Evolutionary conservation across 768 basidiomycete species (phyloP).

Genomic region (Brasilioporus rufonigricans): DNA sequence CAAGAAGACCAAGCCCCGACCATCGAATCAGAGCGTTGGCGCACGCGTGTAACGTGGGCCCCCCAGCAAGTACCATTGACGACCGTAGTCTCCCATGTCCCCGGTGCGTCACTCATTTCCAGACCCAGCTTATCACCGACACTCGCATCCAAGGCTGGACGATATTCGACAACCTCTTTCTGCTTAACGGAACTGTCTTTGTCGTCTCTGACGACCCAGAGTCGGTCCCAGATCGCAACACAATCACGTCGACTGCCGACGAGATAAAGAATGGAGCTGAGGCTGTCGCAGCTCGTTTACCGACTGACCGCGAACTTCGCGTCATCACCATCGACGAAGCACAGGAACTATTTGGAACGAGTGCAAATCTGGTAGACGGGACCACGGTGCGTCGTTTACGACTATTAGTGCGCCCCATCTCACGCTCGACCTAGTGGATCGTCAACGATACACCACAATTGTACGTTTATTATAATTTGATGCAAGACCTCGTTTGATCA

Average conservation of each 20-base stretch:
- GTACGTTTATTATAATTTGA: constrained; percentile 40
- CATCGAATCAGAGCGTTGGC: no score
- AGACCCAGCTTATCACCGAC: neutral
- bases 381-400: constrained; percentile 50
- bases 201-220: constrained; percentile 75
- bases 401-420: neutral
- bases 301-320: constrained; percentile 75
- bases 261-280: constrained; percentile 56
- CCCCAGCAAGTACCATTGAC: constrained; percentile 50
- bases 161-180: constrained; percentile 79
- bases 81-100: constrained; percentile 68
- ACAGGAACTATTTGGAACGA: constrained; percentile 60
- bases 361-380: constrained; percentile 77
- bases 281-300: constrained; percentile 58
- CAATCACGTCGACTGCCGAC: constrained; percentile 70
- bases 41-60: constrained; percentile 40
- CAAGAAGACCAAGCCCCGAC: constrained; percentile 8
- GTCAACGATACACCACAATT: constrained; percentile 86
- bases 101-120: constrained; percentile 44
- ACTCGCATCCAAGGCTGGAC: constrained; percentile 69
- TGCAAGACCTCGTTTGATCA: neutral
- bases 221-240: constrained; percentile 58
- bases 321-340: constrained; percentile 73
- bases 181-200: constrained; percentile 78
- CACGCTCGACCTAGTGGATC: constrained; percentile 54